Conservation (phyloP, 2,329 filamentous ascomycete genomes). For the Blastomyces silverae region DNA sequence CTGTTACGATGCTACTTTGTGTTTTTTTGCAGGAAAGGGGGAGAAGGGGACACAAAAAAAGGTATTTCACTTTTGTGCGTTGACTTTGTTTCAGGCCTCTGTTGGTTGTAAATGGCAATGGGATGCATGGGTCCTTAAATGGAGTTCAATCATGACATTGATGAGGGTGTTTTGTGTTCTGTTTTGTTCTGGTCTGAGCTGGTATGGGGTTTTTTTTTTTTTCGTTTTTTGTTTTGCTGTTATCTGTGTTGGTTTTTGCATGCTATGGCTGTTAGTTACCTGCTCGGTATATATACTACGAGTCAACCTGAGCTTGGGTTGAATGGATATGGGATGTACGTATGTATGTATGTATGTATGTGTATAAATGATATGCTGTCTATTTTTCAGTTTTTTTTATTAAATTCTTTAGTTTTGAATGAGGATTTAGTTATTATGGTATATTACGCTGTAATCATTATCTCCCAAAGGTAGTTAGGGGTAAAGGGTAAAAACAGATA, state of each 20-base stretch:
- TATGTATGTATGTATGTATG: slow-evolving; percentile 4
- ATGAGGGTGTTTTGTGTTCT: not conserved
- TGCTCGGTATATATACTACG: not conserved
- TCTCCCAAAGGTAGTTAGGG: not conserved
- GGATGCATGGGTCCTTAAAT: not conserved
- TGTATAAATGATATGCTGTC: slow-evolving; percentile 3
- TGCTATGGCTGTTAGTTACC: not conserved
- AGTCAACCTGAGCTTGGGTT: not conserved
- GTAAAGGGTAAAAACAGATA: not conserved
- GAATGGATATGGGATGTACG: not conserved
- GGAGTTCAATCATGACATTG: not conserved
- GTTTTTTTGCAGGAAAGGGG: not conserved
- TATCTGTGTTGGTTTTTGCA: not conserved
- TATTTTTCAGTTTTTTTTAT: not conserved
- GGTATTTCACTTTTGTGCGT: not conserved
- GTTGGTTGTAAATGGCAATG: not conserved
- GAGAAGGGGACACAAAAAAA: not conserved
- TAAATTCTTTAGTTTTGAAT: no score
- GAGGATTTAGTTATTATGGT: no score
- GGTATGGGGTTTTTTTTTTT: not conserved
- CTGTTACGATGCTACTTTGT: not conserved
- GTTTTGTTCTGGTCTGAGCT: no score
- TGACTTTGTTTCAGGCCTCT: not conserved
- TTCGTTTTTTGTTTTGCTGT: not conserved
- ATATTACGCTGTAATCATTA: not conserved